phyloP scores from a whole-genome alignment of 805 yeast genomes.

The Spathaspora boniae region DNA sequence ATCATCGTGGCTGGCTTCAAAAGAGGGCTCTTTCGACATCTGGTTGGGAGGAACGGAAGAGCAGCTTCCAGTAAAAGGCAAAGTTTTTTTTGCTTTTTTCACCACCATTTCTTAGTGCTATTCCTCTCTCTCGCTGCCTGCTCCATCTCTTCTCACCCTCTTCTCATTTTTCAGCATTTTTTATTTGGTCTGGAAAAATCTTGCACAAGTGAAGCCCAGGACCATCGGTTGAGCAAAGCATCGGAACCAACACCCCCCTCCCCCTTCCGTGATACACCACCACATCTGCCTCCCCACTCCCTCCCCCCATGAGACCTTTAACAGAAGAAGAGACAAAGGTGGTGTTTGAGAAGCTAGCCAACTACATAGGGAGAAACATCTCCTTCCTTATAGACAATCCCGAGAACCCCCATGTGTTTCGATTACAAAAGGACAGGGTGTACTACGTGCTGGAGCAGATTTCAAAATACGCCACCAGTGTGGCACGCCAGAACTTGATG shows the following conservation, averaged over 20 bases:
- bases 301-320: slow-evolving; percentile 73
- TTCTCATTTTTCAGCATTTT: too few species aligned
- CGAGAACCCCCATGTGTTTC: slow-evolving; percentile 88
- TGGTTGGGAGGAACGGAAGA: too few species aligned
- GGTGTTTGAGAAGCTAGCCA: slow-evolving; percentile 93
- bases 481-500: slow-evolving; percentile 86
- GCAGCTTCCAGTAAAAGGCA: too few species aligned
- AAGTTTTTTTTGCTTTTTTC: background rate
- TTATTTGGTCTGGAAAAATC: too few species aligned
- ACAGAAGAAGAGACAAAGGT: slow-evolving; percentile 97
- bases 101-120: slow-evolving; percentile 1
- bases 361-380: slow-evolving; percentile 94
- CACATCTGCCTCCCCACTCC: background rate
- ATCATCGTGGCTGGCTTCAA: slow-evolving; percentile 16
- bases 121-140: background rate
- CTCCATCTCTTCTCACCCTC: too few species aligned
- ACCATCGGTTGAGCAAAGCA: too few species aligned
- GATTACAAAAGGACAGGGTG: slow-evolving; percentile 94
- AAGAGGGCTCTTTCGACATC: background rate
- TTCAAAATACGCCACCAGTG: slow-evolving; percentile 85
- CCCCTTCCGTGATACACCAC: background rate
- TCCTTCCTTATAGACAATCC: slow-evolving; percentile 80
- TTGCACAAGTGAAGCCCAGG: background rate
- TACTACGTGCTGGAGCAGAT: slow-evolving; percentile 84
- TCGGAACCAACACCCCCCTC: too few species aligned